Conservation (phyloP, 73 alveolate species). For the Paramecium pentaurelia region DNA sequence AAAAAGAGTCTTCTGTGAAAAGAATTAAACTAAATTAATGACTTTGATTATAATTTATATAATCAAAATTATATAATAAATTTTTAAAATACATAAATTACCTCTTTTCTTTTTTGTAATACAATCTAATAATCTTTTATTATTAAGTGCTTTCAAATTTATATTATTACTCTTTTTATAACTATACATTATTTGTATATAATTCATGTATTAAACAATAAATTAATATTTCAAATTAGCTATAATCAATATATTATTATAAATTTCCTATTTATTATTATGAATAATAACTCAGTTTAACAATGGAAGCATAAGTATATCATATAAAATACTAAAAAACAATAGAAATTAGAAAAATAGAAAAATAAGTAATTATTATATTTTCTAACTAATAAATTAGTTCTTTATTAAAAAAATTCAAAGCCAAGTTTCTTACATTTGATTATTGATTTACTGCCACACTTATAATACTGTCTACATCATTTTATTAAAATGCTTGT, state of each 20-base stretch:
- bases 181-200: too few species aligned
- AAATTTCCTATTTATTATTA: too few species aligned
- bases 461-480: background rate
- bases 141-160: background rate
- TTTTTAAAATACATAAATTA: too few species aligned
- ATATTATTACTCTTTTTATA: too few species aligned
- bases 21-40: background rate
- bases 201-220: too few species aligned
- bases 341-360: too few species aligned
- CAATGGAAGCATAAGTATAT: too few species aligned
- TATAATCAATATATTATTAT: too few species aligned
- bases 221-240: too few species aligned
- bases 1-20: background rate
- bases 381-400: background rate
- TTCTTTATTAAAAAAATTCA: background rate
- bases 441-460: background rate
- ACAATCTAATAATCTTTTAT: background rate
- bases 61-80: background rate
- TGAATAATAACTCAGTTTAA: too few species aligned
- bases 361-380: background rate
- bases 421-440: slow-evolving; percentile 14
- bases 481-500: background rate
- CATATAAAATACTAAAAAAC: too few species aligned
- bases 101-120: too few species aligned
- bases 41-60: background rate